Evolutionary conservation across 768 basidiomycete genomes (phyloP), one percentile per base, ranked within the genome.

Genomic region (Boletus coccyginus): DNA sequence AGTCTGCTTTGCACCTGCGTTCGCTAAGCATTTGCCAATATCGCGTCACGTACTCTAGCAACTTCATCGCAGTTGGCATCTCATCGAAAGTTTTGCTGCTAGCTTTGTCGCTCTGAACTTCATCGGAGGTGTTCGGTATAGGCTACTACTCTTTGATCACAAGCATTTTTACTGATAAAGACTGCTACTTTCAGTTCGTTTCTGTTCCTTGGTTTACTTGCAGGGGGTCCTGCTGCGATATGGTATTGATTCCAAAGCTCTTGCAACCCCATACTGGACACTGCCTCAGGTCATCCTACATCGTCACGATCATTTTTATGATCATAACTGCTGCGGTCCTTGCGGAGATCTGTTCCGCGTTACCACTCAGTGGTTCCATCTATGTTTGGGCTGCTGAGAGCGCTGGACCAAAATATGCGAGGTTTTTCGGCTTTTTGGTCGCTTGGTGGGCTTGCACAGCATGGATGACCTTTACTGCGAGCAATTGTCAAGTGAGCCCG

Each of bases 331-430:
- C 93, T 2, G 85, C 83, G 11, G 86, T 93, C 41, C 78, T 96
- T 38, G 92, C 94, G 19, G 94, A 96, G 68, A 86, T 95, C 50
- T 95, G 93, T 71, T 94, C 93, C 40, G 90, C 92, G 7, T 77
- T 94, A 31, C 89, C 90, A 6, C 70, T 94, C 48, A 91, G 89
- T 53, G 94, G 94, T 3, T 94, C 92, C 9, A 95, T 97, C 69
- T 96, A 95, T 71, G 86, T 94, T 47, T 96, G 94, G 94, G 90
- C 92, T 0, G 93, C 92, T 17, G 93, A 93, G 67, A 92, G 92
- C 65, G 94, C 92, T 6, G 94, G 94, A 3, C 86, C 86, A 7
- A 92, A 90, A 62, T 86, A 91, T 64, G 92, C 86, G 3, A 81
- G 94, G 36, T 88, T 95, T 72, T 83, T 92, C 60, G 93, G 92